These are phyloP conservation scores for Xylaria telfairii DNA, from an alignment of 495 filamentous ascomycete species.

Conservation along the genomic window DNA sequence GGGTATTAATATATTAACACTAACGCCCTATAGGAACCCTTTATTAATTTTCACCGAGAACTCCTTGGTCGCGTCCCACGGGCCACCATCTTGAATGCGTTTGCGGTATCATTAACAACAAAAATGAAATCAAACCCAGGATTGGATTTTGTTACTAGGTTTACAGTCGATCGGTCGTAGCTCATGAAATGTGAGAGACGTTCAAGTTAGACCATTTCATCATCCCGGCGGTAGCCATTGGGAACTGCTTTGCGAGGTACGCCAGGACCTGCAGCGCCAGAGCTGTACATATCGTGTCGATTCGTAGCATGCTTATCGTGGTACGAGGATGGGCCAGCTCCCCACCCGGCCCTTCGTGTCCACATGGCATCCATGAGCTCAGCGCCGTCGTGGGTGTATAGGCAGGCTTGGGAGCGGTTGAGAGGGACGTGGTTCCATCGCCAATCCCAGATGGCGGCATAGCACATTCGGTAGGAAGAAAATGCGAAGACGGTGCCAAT, in stretches of 20 bases:
- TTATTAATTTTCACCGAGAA: not conserved
- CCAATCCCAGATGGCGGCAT: slow-evolving; percentile 65
- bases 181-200: not conserved
- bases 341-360: slow-evolving; percentile 57
- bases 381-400: slow-evolving; percentile 37
- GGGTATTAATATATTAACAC: not conserved
- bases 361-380: slow-evolving; percentile 50
- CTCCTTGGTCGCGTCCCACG: not conserved
- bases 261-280: slow-evolving; percentile 16
- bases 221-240: slow-evolving; percentile 24
- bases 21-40: not conserved
- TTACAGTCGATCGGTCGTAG: not conserved
- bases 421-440: slow-evolving; percentile 61
- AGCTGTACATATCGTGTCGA: slow-evolving; percentile 10
- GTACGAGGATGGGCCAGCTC: slow-evolving; percentile 23
- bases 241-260: slow-evolving; percentile 34
- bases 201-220: slow-evolving; percentile 36
- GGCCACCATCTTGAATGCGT: not conserved
- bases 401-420: slow-evolving; percentile 42
- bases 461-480: slow-evolving; percentile 62
- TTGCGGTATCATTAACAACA: not conserved
- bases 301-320: slow-evolving; percentile 8
- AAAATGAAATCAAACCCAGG: not conserved
- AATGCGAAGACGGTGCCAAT: slow-evolving; percentile 66
- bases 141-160: not conserved